Evolutionary conservation across 768 basidiomycete genomes (phyloP).

Genomic region (Phaffia tasmanica): DNA sequence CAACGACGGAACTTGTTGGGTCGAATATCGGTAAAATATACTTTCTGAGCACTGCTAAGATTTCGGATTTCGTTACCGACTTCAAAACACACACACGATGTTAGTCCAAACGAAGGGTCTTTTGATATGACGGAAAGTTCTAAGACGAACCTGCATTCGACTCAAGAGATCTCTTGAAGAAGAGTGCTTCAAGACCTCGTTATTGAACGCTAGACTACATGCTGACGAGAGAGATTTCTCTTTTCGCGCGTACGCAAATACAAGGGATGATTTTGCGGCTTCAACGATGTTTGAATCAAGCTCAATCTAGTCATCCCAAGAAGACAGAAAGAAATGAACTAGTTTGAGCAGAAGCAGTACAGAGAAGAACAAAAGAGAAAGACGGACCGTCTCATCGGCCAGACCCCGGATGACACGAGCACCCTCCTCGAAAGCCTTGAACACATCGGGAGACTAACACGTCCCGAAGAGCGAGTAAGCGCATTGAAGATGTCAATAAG

Average conservation of each 20-base stretch:
- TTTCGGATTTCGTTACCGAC: conserved; percentile 65
- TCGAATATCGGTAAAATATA: conserved; percentile 80
- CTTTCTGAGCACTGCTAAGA: conserved; percentile 54
- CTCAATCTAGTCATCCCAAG: conserved; percentile 48
- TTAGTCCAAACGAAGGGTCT: background rate
- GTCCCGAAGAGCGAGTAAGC: background rate
- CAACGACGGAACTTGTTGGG: conserved; percentile 59
- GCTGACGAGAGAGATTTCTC: conserved; percentile 81
- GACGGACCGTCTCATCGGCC: conserved; percentile 63
- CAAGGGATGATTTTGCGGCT: conserved; percentile 82
- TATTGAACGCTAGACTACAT: conserved; percentile 70
- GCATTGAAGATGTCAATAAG: conserved; percentile 7
- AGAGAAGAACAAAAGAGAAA: background rate
- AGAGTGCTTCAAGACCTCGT: conserved; percentile 83
- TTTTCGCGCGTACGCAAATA: conserved; percentile 64
- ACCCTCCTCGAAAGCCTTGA: conserved; percentile 70
- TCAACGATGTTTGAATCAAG: conserved; percentile 73
- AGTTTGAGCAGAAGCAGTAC: background rate
- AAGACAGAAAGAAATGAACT: background rate
- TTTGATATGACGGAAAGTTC: background rate
- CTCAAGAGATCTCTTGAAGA: conserved; percentile 62
- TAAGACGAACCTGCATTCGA: conserved; percentile 46
- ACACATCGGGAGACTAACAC: conserved; percentile 61
- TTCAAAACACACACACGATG: conserved; percentile 32
- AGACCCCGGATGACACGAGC: conserved; percentile 64